phyloP scores from a whole-genome alignment of 495 filamentous ascomycete genomes.

The Tuber umbilicatum region DNA sequence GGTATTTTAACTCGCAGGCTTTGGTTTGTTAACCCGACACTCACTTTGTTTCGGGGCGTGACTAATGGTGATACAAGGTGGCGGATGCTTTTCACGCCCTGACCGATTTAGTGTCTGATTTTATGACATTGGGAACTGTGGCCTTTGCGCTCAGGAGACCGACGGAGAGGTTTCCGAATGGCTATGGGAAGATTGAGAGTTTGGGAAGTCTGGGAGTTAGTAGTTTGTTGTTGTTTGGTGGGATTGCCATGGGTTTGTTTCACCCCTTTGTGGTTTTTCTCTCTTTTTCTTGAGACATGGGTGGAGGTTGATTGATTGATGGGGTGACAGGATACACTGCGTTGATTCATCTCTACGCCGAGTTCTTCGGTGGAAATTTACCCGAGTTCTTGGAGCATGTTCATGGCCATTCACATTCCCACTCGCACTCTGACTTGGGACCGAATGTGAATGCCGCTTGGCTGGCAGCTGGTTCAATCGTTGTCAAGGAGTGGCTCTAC shows the following conservation, averaged over 20 bases:
- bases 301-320: not conserved
- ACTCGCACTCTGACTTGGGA: slow-evolving; percentile 53
- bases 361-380: slow-evolving; percentile 65
- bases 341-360: slow-evolving; percentile 55
- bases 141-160: slow-evolving; percentile 82
- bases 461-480: slow-evolving; percentile 85
- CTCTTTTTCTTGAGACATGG: not conserved
- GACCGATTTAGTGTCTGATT: slow-evolving; percentile 88
- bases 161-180: slow-evolving; percentile 71
- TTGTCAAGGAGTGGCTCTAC: slow-evolving; percentile 94
- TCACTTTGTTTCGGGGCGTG: not conserved
- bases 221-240: slow-evolving; percentile 76
- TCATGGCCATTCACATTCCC: slow-evolving; percentile 55
- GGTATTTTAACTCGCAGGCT: slow-evolving; percentile 85
- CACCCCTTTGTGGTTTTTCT: slow-evolving; percentile 3
- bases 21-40: slow-evolving; percentile 51
- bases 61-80: slow-evolving; percentile 19
- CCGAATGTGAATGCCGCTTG: slow-evolving; percentile 90
- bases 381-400: slow-evolving; percentile 55
- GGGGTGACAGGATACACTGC: slow-evolving; percentile 32
- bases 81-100: slow-evolving; percentile 93
- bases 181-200: slow-evolving; percentile 96
- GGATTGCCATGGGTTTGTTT: slow-evolving; percentile 64
- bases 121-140: slow-evolving; percentile 87
- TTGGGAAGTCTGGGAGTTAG: slow-evolving; percentile 89